Evolutionary conservation across 192 early-diverging fungal species (phyloP).

Genomic region (Phycomyces nitens): DNA sequence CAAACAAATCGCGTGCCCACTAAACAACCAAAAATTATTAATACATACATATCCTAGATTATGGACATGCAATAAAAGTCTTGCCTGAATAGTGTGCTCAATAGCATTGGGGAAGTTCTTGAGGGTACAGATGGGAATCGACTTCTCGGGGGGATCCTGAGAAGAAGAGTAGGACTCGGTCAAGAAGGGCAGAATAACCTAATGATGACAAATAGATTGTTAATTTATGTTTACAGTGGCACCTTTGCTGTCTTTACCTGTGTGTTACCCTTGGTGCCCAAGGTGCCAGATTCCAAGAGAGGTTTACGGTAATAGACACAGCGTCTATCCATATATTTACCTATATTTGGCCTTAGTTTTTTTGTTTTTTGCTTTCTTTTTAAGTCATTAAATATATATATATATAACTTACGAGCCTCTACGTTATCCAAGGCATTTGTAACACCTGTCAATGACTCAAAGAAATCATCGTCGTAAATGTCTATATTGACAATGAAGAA

Average conservation of each 20-base stretch:
- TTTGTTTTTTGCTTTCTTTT: background rate
- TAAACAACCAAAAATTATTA: conserved; percentile 24
- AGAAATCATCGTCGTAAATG: conserved; percentile 91
- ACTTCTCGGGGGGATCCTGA: conserved; percentile 96
- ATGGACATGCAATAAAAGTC: too few relatives aligned
- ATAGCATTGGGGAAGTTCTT: conserved; percentile 90
- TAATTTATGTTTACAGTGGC: background rate
- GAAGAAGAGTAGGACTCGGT: conserved; percentile 99
- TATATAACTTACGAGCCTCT: conserved; percentile 71
- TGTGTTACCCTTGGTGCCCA: conserved; percentile 99
- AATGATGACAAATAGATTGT: background rate
- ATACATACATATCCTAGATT: background rate
- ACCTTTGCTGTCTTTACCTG: conserved; percentile 49
- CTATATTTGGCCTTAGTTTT: conserved; percentile 13
- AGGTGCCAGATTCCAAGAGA: conserved; percentile 93
- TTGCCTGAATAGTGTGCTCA: conserved; percentile 67
- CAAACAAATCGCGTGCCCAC: conserved; percentile 97
- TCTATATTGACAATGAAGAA: too few relatives aligned
- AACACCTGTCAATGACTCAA: conserved; percentile 82
- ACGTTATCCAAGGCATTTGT: conserved; percentile 99
- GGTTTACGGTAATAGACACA: conserved; percentile 97
- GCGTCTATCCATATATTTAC: conserved; percentile 88
- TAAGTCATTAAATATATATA: background rate
- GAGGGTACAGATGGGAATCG: conserved; percentile 85
- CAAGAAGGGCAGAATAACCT: conserved; percentile 82